Percentiles rank a stretch among this genome's conserved stretches.
phyloP scores from a whole-genome alignment of 768 basidiomycete species.

The Termitomyces titanicus region DNA sequence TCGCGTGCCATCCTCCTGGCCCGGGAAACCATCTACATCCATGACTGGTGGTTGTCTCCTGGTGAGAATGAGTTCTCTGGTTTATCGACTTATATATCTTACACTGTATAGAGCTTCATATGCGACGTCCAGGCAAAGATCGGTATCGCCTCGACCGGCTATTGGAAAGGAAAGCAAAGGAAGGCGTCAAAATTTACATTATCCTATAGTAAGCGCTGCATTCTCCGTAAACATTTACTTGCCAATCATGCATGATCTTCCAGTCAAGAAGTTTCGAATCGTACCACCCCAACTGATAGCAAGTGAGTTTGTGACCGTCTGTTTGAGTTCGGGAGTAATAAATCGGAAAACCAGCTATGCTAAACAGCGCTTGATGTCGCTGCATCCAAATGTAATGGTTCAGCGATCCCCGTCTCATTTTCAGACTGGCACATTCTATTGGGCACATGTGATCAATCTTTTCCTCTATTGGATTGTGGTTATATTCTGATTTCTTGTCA shows the following conservation, averaged over 20 bases:
- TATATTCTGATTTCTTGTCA: conserved; percentile 2
- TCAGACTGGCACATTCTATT: conserved; percentile 95
- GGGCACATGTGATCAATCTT: conserved; percentile 83
- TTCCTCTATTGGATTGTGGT: neutral
- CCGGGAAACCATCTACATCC: conserved; percentile 86
- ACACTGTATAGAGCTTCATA: conserved; percentile 58
- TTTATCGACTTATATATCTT: neutral
- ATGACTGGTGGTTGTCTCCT: conserved; percentile 98
- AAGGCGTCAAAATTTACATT: conserved; percentile 94
- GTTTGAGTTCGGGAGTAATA: neutral
- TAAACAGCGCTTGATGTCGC: conserved; percentile 71
- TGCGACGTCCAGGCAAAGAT: conserved; percentile 82
- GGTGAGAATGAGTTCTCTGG: conserved; percentile 36
- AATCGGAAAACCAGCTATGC: conserved; percentile 55
- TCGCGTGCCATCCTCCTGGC: conserved; percentile 89
- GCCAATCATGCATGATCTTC: conserved; percentile 6
- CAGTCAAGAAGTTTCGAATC: conserved; percentile 93
- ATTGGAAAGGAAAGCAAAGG: conserved; percentile 86
- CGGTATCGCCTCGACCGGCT: conserved; percentile 85
- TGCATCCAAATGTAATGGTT: conserved; percentile 93
- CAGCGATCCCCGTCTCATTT: conserved; percentile 98
- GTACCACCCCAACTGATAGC: conserved; percentile 94
- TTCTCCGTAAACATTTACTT: neutral
- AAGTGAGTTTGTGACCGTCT: conserved; percentile 44
- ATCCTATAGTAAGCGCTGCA: conserved; percentile 76